A percentile compares a stretch with the other conserved stretches of the same genome.
Evolutionary conservation across 2,329 filamentous ascomycete species (phyloP).

Genomic region (Cladosporium austrohemisphaericum): DNA sequence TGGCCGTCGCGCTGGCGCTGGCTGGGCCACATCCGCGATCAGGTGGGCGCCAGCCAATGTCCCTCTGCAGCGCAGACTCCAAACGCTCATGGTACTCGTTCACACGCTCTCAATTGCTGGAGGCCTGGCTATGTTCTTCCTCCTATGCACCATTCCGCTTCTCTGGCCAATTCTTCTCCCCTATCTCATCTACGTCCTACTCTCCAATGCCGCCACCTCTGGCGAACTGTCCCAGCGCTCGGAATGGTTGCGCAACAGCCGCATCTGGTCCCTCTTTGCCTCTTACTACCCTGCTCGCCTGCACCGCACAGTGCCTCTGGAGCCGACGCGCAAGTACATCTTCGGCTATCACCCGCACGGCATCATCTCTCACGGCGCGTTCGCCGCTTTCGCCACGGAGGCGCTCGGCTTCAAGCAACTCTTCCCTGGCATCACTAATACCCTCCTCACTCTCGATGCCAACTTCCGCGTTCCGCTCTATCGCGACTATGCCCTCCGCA

Average conservation of each 20-base stretch:
- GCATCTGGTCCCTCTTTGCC: constrained; percentile 83
- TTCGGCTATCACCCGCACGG: constrained; percentile 97
- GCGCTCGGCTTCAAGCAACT: constrained; percentile 80
- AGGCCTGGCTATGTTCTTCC: constrained; percentile 74
- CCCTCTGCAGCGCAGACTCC: constrained; percentile 47
- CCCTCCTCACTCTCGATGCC: constrained; percentile 84
- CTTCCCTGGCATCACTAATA: constrained; percentile 94
- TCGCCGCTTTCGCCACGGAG: constrained; percentile 85
- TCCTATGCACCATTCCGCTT: constrained; percentile 85
- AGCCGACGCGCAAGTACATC: constrained; percentile 84
- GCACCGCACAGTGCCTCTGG: constrained; percentile 77
- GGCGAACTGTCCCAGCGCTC: constrained; percentile 73
- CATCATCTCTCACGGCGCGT: constrained; percentile 95
- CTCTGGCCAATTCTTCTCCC: constrained; percentile 76
- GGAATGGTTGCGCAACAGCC: constrained; percentile 66
- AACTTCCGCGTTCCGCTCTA: constrained; percentile 95
- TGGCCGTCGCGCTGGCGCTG: constrained; percentile 51
- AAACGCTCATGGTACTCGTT: constrained; percentile 47
- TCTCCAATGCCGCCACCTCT: constrained; percentile 72
- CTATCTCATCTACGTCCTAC: constrained; percentile 79
- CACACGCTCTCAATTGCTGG: constrained; percentile 49
- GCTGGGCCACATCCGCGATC: constrained; percentile 56
- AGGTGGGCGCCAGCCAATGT: constrained; percentile 84
- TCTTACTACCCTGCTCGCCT: constrained; percentile 87
- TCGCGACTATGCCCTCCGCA: constrained; percentile 84